Evolutionary conservation across 768 basidiomycete species (phyloP).

Genomic region (Termitomyces sp.): DNA sequence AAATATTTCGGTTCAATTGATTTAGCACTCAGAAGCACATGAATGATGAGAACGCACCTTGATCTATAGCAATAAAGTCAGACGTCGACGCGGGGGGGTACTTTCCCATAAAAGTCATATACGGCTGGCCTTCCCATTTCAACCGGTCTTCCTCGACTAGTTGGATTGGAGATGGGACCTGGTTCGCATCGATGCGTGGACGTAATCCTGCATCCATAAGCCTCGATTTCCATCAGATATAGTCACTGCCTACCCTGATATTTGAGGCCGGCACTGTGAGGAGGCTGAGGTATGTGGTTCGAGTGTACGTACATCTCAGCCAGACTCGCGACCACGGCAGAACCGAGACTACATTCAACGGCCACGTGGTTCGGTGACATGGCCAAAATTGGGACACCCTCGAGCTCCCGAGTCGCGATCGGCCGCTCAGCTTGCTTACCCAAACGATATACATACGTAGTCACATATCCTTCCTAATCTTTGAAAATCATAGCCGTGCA

Average conservation of each 20-base stretch:
- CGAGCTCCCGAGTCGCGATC: too few species aligned
- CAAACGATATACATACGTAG: too few species aligned
- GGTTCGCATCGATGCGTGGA: constrained; percentile 78
- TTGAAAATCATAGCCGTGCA: too few species aligned
- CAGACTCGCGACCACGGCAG: not conserved
- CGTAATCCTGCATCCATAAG: constrained; percentile 54
- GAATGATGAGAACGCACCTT: constrained; percentile 42
- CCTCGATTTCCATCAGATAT: constrained; percentile 1
- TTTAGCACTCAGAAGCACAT: not conserved
- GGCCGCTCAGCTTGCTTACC: too few species aligned
- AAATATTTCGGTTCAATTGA: not conserved
- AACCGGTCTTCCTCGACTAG: constrained; percentile 76
- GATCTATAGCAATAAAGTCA: constrained; percentile 87
- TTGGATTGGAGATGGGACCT: constrained; percentile 90
- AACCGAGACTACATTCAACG: not conserved
- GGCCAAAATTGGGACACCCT: not conserved
- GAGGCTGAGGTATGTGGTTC: constrained; percentile 63
- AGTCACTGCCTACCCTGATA: constrained; percentile 36
- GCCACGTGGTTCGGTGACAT: not conserved
- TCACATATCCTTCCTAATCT: too few species aligned
- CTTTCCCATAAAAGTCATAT: constrained; percentile 50
- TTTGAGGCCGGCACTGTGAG: constrained; percentile 58
- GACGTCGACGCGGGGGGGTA: constrained; percentile 84
- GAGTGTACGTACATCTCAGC: constrained; percentile 39
- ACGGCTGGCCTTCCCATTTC: constrained; percentile 70